A percentile compares a stretch with the other conserved stretches of the same genome.
These are phyloP conservation scores for Gossypium mustelinum DNA, from an alignment of 345 rosid species.

Conservation along the genomic window DNA sequence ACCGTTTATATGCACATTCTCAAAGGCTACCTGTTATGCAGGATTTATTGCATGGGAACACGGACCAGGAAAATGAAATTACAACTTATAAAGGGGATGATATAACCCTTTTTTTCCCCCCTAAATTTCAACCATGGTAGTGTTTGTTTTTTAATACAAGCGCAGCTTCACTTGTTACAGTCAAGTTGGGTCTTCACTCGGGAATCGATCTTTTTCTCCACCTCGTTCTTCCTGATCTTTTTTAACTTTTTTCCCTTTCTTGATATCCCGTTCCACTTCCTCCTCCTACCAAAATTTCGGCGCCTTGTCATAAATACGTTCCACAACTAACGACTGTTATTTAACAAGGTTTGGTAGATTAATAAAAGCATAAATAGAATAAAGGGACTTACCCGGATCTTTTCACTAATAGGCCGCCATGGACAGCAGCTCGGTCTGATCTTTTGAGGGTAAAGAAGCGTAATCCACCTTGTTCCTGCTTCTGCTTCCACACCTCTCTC, in stretches of 20 bases:
- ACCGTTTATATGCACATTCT: not conserved
- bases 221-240: not conserved
- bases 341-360: too few species aligned
- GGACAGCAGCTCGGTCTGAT: not conserved
- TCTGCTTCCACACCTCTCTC: not conserved
- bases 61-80: too few species aligned
- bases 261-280: conserved; percentile 4
- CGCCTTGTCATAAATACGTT: too few species aligned
- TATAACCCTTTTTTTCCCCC: fast-evolving
- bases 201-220: not conserved
- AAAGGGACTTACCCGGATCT: not conserved
- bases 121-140: too few species aligned
- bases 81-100: too few species aligned
- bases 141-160: too few species aligned
- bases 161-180: too few species aligned
- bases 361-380: too few species aligned
- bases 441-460: not conserved
- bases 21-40: too few species aligned
- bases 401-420: not conserved
- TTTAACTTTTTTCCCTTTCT: not conserved
- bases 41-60: too few species aligned
- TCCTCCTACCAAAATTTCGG: not conserved
- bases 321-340: too few species aligned
- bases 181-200: too few species aligned
- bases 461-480: not conserved